Percentiles rank a stretch among this genome's conserved stretches.
phyloP scores from a whole-genome alignment of 2,329 filamentous ascomycete species.

The Fusarium burgessii region DNA sequence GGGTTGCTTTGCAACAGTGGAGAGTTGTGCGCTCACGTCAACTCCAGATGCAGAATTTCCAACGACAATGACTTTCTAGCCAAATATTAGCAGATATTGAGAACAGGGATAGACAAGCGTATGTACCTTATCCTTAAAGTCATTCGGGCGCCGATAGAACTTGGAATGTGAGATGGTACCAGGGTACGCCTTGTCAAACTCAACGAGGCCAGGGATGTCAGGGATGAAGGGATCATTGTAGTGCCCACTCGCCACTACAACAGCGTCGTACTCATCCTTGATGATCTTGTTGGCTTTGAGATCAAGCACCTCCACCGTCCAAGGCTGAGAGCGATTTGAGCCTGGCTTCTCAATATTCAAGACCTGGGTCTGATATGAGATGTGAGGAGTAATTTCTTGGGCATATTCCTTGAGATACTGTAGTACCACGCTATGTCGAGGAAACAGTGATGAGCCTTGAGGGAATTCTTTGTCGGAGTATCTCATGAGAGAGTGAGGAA shows the following conservation, averaged over 20 bases:
- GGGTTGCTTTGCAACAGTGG: constrained; percentile 62
- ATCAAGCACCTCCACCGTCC: constrained; percentile 60
- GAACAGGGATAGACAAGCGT: no score
- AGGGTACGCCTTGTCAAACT: constrained; percentile 64
- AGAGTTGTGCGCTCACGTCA: constrained; percentile 76
- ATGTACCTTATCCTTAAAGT: constrained; percentile 50
- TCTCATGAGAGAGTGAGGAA: constrained; percentile 77
- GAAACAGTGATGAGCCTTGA: constrained; percentile 71
- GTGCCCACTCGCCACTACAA: constrained; percentile 72
- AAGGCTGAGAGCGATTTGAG: constrained; percentile 26
- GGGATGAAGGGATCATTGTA: constrained; percentile 72
- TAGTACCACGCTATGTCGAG: constrained; percentile 71
- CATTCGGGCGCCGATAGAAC: constrained; percentile 66
- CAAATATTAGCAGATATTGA: constrained; percentile 35
- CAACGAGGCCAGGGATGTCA: constrained; percentile 64
- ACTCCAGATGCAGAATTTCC: constrained; percentile 79
- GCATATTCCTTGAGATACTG: constrained; percentile 75
- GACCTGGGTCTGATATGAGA: constrained; percentile 73
- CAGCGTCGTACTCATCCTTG: constrained; percentile 66
- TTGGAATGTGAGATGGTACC: constrained; percentile 72
- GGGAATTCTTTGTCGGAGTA: constrained; percentile 74
- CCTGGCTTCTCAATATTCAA: constrained; percentile 53
- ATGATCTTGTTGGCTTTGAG: constrained; percentile 42
- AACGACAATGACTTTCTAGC: constrained; percentile 73
- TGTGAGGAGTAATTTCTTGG: constrained; percentile 66